Base-by-base conservation (phyloP, 257 asterid genomes). In the Craterostigma plantagineum region DNA sequence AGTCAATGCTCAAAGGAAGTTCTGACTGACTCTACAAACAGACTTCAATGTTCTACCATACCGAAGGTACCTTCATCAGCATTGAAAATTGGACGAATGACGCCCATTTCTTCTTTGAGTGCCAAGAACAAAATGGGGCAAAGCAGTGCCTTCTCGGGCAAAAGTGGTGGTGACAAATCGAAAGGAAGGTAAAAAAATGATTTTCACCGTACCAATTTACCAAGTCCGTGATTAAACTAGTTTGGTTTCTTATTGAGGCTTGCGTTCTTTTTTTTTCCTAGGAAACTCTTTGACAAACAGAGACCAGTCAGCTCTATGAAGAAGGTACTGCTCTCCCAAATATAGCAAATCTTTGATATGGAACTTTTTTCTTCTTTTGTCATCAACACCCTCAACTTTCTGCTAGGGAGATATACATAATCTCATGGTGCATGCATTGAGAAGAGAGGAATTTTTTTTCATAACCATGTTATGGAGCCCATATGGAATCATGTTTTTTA, bases 161-260 rank as follows among this genome's bases (percentile, higher is more conserved):
- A 52, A 50, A 64, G 63, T 43, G 46, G 50, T 57, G 55, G 54
- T 45, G 27, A 46, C 51, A 48, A 13, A 34, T 35, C 63, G 61
- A 67, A 56, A 18, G 94, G 81, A 69, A 81, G 97, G 97, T 86
- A 78, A 23, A 23, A 23, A 23, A 23, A 6, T 23, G 30, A 6
- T 2, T 23, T 23, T 23, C 6, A 59, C 18, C 27, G 11, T 40
- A 40, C 33, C 42, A 35, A 3, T 55, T 8, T 23, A 34, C 34
- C 35, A 18, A 8, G 10, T 35, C 43, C 51, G 50, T 41, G 45
- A 8, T 4, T 48, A 39, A 36, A 42, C 14, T 33, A 23, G 8
- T 37, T 47, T 42, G 7, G n/a, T 34, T 36, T 36, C 18, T 18
- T 49, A 60, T 60, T 60, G 48, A 62, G 34, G n/a, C 23, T 37